A percentile compares a stretch with the other conserved stretches of the same genome.
These are phyloP conservation scores for Tolypocladium album DNA, from an alignment of 2,329 filamentous ascomycete species.

Conservation along the genomic window DNA sequence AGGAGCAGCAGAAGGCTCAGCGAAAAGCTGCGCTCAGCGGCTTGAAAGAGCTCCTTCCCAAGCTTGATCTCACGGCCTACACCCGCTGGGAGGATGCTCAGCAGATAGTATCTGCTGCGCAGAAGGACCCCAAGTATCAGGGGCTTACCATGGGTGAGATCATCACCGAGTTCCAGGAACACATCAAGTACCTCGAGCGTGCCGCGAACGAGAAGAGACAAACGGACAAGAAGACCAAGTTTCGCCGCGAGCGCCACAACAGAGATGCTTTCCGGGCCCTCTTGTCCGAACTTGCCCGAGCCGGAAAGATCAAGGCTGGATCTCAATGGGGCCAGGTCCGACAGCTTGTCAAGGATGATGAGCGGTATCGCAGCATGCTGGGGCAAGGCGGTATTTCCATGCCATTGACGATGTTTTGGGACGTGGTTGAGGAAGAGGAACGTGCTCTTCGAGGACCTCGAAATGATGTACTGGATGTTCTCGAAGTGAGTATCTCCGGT, in stretches of 20 bases:
- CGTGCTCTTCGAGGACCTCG: constrained; percentile 68
- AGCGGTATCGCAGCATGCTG: constrained; percentile 72
- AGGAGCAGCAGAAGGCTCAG: constrained; percentile 60
- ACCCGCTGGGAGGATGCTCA: constrained; percentile 92
- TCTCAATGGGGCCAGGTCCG: constrained; percentile 82
- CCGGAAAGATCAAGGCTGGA: constrained; percentile 78
- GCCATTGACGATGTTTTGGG: constrained; percentile 91
- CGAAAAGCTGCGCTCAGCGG: constrained; percentile 79
- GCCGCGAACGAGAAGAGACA: constrained; percentile 86
- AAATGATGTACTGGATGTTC: constrained; percentile 77
- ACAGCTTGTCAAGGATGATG: constrained; percentile 65
- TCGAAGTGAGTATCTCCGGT: constrained; percentile 56
- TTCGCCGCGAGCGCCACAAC: constrained; percentile 73
- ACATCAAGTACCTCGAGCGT: constrained; percentile 86
- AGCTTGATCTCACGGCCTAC: constrained; percentile 79
- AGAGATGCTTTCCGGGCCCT: constrained; percentile 72
- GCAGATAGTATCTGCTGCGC: constrained; percentile 64
- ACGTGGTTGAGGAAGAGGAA: constrained; percentile 88
- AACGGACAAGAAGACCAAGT: constrained; percentile 71
- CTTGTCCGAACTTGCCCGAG: constrained; percentile 60
- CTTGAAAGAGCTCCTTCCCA: constrained; percentile 65
- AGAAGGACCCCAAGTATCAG: constrained; percentile 76
- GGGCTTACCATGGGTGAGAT: constrained; percentile 80
- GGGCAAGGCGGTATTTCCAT: constrained; percentile 69
- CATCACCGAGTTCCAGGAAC: constrained; percentile 84